Conservation (phyloP, 2,329 filamentous ascomycete genomes). For the Zymoseptoria pseudotritici region DNA sequence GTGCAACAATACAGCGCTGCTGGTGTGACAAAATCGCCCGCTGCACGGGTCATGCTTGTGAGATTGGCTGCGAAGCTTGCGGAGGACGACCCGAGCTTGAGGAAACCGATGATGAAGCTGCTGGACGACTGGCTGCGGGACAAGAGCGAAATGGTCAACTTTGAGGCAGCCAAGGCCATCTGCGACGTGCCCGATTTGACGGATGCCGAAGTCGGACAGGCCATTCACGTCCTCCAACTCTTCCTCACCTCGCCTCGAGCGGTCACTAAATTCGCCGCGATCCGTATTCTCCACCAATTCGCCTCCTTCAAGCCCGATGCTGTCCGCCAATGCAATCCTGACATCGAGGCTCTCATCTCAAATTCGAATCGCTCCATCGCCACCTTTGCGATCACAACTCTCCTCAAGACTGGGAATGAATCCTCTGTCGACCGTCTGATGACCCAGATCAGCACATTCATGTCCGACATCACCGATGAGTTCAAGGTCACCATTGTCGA, state of each 20-base stretch:
- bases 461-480: slow-evolving; percentile 98
- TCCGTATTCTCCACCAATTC: slow-evolving; percentile 92
- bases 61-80: slow-evolving; percentile 87
- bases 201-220: slow-evolving; percentile 83
- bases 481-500: slow-evolving; percentile 99
- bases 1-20: slow-evolving; percentile 96
- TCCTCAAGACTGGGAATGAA: slow-evolving; percentile 97
- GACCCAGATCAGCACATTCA: slow-evolving; percentile 97
- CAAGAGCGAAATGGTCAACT: slow-evolving; percentile 99
- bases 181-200: slow-evolving; percentile 90
- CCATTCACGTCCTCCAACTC: slow-evolving; percentile 88
- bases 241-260: slow-evolving; percentile 93
- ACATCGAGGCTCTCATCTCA: slow-evolving; percentile 93
- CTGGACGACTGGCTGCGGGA: slow-evolving; percentile 94
- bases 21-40: slow-evolving; percentile 89
- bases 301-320: slow-evolving; percentile 92
- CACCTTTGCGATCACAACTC: slow-evolving; percentile 94
- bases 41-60: slow-evolving; percentile 86
- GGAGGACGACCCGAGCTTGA: slow-evolving; percentile 80
- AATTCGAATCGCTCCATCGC: slow-evolving; percentile 97
- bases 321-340: slow-evolving; percentile 88
- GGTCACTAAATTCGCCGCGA: slow-evolving; percentile 94
- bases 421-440: slow-evolving; percentile 93
- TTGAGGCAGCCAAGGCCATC: slow-evolving; percentile 96
- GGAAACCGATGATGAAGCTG: slow-evolving; percentile 94